Conservation (phyloP, 2,329 filamentous ascomycete genomes). For the Arachnopeziza araneosa region DNA sequence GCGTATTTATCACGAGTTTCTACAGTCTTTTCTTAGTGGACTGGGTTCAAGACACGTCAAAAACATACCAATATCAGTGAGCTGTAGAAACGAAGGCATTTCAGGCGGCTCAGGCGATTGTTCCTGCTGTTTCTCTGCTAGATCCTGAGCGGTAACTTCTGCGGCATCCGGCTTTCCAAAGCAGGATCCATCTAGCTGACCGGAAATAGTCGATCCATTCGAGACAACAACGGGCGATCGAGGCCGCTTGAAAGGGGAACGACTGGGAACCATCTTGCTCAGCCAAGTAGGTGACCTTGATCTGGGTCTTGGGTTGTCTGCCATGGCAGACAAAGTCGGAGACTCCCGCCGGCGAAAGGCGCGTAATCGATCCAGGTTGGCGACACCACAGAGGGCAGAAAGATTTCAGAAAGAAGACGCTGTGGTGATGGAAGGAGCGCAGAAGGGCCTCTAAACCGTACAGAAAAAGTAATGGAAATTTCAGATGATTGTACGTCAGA, state of each 20-base stretch:
- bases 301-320: conserved; percentile 14
- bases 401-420: background rate
- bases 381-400: background rate
- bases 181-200: conserved; percentile 17
- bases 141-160: background rate
- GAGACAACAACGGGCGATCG: conserved; percentile 16
- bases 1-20: conserved; percentile 55
- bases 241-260: conserved; percentile 23
- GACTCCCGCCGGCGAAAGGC: conserved; percentile 28
- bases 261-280: conserved; percentile 25
- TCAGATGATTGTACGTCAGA: background rate
- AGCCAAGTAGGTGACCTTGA: conserved; percentile 26
- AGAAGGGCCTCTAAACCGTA: too few relatives aligned
- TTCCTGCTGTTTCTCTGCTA: background rate
- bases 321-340: conserved; percentile 13
- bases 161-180: conserved; percentile 11
- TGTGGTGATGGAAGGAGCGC: background rate
- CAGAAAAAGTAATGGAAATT: background rate
- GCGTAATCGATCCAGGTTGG: conserved; percentile 28
- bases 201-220: conserved; percentile 2
- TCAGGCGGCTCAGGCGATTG: background rate
- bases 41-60: background rate
- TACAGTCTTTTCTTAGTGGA: conserved; percentile 27
- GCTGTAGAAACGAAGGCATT: background rate
- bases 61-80: conserved; percentile 40